Percentiles rank a stretch among this genome's conserved stretches.
These are phyloP conservation scores for Didymella exigua DNA, from an alignment of 2,329 filamentous ascomycete species.

Conservation along the genomic window DNA sequence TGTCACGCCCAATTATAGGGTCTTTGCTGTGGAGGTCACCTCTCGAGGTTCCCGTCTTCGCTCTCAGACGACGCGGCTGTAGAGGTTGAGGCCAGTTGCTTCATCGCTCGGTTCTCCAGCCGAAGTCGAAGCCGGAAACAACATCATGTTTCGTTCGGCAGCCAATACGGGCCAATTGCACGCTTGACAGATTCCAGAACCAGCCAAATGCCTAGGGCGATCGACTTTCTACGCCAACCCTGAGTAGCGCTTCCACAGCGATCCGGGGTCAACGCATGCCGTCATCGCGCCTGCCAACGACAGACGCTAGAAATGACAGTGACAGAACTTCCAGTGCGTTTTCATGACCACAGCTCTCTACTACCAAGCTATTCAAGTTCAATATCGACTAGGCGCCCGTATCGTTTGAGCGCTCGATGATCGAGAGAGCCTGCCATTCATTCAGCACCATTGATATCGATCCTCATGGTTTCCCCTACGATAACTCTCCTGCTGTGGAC, in stretches of 20 bases:
- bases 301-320: constrained; percentile 7
- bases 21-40: no score
- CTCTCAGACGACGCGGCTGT: constrained; percentile 9
- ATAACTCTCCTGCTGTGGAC: constrained; percentile 13
- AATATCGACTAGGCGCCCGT: neutral
- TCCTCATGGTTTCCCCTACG: constrained; percentile 21
- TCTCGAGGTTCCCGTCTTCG: constrained; percentile 22
- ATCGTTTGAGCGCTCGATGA: constrained; percentile 10
- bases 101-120: constrained; percentile 12
- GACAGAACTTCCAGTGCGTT: neutral
- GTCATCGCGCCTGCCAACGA: constrained; percentile 25
- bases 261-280: constrained; percentile 26
- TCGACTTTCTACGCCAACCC: constrained; percentile 8
- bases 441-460: constrained; percentile 8
- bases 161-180: neutral
- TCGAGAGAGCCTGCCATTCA: constrained; percentile 14
- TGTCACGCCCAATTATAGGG: no score
- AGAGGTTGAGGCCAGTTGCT: constrained; percentile 3
- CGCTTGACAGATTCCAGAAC: constrained; percentile 5
- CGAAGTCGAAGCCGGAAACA: constrained; percentile 3
- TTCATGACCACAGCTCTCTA: neutral
- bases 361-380: neutral
- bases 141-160: neutral
- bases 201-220: neutral
- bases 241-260: constrained; percentile 14